Evolutionary conservation across 1,139 yeast species (phyloP), one percentile per base, ranked within the genome.

Genomic region (Magnusiomyces magnusii): DNA sequence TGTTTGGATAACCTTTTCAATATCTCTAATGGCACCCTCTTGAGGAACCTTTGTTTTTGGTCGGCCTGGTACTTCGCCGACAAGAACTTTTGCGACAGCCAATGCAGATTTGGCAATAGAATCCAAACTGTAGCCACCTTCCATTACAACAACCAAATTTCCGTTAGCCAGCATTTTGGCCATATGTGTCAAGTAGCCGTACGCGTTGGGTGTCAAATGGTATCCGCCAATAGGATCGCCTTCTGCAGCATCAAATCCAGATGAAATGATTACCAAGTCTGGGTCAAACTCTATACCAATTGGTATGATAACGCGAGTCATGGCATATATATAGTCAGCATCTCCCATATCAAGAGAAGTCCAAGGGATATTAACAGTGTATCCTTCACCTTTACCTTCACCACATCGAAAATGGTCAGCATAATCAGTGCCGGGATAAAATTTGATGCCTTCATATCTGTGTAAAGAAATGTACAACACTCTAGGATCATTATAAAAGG

Each of bases 151-250:
- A 51, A 95, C 90, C 55, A 93, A 69, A 66, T 88, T 88, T 1
- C 99, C 99, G 66, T 82, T 82, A 1, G 97, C 97, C 55, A 95
- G 76, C 47, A 89, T 84, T 73, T 91, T 92, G 65, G 95, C 77
- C 85, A 86, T 80, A 68, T 91, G 96, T 1, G 98, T 89, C 97
- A 95, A 90, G 64, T 90, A 92, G 7, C 97, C 97, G 71, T 93
- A 95, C 21, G 97, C 97, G 51, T 91, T 87, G 1, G 99, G 99
- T 0, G 97, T 82, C 2, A 95, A 96, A 71, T 89, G 95, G 71
- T 97, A 93, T 49, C 95, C 96, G n/a, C 99, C 99, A 65, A 95
- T 89, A 59, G 90, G 86, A 73, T 95, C 99, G 57, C 98, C 99
- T 67, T 89, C 97, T 0, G 99, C 99, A 27, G 99, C 99, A 75